Conservation (phyloP, 441 rosid genomes). For the Gossypium trilobum region DNA sequence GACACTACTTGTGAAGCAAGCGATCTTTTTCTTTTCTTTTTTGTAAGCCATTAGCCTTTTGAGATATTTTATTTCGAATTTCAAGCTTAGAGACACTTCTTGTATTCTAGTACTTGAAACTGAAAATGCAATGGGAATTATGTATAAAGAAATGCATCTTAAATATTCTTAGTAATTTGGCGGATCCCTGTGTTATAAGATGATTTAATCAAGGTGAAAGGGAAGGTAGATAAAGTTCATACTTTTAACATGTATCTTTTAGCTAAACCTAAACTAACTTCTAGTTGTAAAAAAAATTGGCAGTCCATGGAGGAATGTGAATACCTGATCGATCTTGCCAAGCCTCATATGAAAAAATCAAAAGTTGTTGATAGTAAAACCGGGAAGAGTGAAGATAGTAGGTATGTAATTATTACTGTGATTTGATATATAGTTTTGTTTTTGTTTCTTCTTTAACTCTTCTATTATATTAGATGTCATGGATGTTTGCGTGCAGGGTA, state of each 20-base stretch:
- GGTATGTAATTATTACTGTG: conserved; percentile 25
- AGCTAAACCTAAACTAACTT: background rate
- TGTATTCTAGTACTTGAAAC: background rate
- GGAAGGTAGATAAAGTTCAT: no score
- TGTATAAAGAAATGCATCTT: background rate
- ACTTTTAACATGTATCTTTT: background rate
- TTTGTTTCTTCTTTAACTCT: background rate
- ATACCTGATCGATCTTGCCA: conserved; percentile 61
- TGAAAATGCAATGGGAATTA: background rate
- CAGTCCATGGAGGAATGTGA: conserved; percentile 77
- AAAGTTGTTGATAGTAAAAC: conserved; percentile 71
- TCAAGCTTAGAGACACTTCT: background rate
- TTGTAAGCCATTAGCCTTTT: no score
- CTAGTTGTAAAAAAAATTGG: background rate
- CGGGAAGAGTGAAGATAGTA: conserved; percentile 79
- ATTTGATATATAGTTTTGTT: background rate
- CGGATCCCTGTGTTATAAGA: background rate
- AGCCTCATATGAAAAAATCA: conserved; percentile 75
- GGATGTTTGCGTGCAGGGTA: conserved; percentile 33
- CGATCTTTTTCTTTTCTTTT: background rate
- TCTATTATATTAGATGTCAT: background rate
- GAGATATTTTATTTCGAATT: background rate
- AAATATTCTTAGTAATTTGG: background rate
- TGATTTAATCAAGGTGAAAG: background rate
- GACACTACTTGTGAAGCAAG: background rate